phyloP scores from a whole-genome alignment of 306 rosid species.

The Cucurbita maxima region DNA sequence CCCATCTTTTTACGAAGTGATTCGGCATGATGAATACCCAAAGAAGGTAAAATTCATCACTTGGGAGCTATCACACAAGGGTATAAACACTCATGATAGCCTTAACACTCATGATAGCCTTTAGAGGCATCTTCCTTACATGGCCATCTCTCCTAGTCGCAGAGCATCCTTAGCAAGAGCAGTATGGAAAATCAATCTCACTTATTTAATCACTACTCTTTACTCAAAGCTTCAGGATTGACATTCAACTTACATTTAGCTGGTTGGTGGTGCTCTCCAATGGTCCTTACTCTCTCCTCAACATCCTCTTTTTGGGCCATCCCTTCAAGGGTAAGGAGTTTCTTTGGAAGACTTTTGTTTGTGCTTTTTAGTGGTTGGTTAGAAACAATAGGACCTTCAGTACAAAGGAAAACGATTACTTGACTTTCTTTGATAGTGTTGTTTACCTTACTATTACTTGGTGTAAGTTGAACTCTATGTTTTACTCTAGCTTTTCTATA shows the following conservation, averaged over 20 bases:
- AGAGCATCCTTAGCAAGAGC: not conserved
- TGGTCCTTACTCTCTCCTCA: not conserved
- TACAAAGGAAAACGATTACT: not conserved
- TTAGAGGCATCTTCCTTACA: not conserved
- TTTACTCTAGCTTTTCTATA: not conserved
- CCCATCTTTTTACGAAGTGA: too few relatives aligned
- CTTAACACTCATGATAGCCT: not conserved
- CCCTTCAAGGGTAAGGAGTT: not conserved
- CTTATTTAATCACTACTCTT: not conserved
- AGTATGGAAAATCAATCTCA: not conserved
- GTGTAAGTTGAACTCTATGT: not conserved
- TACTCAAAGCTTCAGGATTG: not conserved
- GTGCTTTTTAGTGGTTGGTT: not conserved
- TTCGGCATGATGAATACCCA: too few relatives aligned
- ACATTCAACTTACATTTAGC: not conserved
- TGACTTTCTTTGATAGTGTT: not conserved
- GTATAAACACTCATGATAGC: not conserved
- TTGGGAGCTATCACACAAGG: not conserved
- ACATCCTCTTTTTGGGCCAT: not conserved
- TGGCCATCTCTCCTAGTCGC: not conserved
- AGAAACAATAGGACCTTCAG: not conserved
- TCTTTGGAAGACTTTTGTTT: not conserved
- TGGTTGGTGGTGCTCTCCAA: not conserved
- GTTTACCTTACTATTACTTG: not conserved
- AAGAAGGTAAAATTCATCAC: not conserved